These are phyloP conservation scores for Gossypium sturtianum DNA, from an alignment of 345 rosid genomes.

Conservation along the genomic window DNA sequence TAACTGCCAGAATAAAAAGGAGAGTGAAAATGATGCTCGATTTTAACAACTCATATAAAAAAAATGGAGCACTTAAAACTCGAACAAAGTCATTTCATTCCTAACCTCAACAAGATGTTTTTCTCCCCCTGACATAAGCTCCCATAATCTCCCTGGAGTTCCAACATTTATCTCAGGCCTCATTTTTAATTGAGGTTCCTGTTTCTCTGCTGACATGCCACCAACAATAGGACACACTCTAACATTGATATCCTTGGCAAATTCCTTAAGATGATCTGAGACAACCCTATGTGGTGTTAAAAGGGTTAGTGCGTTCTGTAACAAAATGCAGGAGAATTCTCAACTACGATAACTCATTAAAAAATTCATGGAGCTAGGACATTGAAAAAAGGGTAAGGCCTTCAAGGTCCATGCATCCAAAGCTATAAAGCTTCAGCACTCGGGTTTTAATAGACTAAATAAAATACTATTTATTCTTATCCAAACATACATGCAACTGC, in stretches of 20 bases:
- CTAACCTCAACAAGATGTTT: constrained; percentile 85
- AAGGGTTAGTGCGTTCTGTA: background rate
- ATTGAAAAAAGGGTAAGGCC: background rate
- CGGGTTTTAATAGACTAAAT: background rate
- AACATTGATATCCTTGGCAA: constrained; percentile 50
- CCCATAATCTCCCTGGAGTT: constrained; percentile 96
- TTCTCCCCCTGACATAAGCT: constrained; percentile 95
- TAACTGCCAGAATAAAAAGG: constrained; percentile 46
- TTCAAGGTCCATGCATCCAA: background rate
- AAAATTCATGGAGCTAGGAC: background rate
- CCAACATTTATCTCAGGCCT: constrained; percentile 90
- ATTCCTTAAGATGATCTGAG: constrained; percentile 65
- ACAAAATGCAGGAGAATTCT: background rate
- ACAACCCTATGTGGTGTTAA: too few species aligned
- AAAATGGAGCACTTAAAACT: background rate
- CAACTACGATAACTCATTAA: background rate
- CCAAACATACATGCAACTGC: background rate
- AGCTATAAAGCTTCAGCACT: background rate
- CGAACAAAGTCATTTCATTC: background rate
- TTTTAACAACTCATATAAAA: background rate
- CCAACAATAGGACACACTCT: constrained; percentile 87
- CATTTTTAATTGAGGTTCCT: constrained; percentile 70
- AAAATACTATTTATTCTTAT: background rate
- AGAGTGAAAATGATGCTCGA: constrained; percentile 3
- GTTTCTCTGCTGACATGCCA: constrained; percentile 89